Evolutionary conservation across 2,329 filamentous ascomycete species (phyloP), one percentile per base, ranked within the genome.

Genomic region (Dothistroma septosporum): DNA sequence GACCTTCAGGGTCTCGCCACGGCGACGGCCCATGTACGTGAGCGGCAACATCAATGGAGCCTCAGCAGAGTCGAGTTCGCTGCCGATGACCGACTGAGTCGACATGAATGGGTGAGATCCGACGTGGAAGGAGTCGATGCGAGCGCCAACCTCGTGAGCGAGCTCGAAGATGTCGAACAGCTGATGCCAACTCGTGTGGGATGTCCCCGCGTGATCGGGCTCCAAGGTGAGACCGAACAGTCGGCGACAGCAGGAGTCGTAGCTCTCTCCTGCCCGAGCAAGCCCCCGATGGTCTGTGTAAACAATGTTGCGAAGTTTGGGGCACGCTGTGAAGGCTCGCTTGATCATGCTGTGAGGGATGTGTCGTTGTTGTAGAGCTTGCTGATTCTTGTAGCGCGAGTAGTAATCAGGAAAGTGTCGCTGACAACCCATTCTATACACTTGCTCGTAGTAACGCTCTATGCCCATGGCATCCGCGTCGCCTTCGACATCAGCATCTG

Each of bases 361-460:
- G 7, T 37, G 7, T n/a, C 22, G 37, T n/a, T 31, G 52, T 21
- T 54, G 52, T 9, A 54, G 11, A 7, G 52, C 22, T 19, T 16
- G 12, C 32, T 54, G 52, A 31, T 54, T 54, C 19, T 54, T 54
- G 31, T 54, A 54, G n/a, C 52, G 52, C 1, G 33, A 14, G 31
- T 35, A 41, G 33, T 54, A 54, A n/a, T 54, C 52, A 8, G 52
- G 52, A 28, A 54, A 54, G 31, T 35, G 28, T n/a, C 22, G 28
- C 31, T 54, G 52, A 22, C 52, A 54, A 2, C 52, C 52, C 52
- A 54, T 54, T 9, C 16, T n/a, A 22, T 54, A 54, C n/a, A 52
- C 48, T 52, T 24, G 19, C 12, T 52, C 48, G 48, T 31, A 52
- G 48, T 52, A 52, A 16, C 48, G 22, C 14, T 31, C 24, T 21